phyloP scores from a whole-genome alignment of 2,329 filamentous ascomycete species.

The Talaromyces sp. region DNA sequence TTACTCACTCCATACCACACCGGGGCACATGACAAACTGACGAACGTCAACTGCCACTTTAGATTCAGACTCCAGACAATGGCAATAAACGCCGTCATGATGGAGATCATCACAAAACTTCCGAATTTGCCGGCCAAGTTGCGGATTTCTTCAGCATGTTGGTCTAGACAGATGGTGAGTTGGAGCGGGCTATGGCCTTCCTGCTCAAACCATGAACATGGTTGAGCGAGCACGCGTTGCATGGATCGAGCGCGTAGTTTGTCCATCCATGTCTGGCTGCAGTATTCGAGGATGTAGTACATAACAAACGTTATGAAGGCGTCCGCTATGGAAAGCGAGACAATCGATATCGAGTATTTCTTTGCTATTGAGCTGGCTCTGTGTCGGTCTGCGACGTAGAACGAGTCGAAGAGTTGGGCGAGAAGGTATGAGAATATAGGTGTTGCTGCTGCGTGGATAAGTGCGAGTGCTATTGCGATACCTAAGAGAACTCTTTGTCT shows the following conservation, averaged over 20 bases:
- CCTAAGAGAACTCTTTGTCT: conserved; percentile 57
- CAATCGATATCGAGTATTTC: conserved; percentile 68
- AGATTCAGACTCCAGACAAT: conserved; percentile 71
- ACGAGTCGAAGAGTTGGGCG: conserved; percentile 67
- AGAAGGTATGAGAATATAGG: conserved; percentile 76
- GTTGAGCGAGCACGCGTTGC: conserved; percentile 69
- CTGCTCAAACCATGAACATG: conserved; percentile 73
- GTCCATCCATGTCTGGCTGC: conserved; percentile 76
- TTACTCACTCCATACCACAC: conserved; percentile 66
- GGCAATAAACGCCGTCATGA: conserved; percentile 66
- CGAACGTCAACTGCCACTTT: conserved; percentile 78
- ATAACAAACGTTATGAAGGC: conserved; percentile 63
- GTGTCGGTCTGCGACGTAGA: conserved; percentile 56
- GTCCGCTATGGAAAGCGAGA: conserved; percentile 67
- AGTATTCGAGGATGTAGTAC: conserved; percentile 69
- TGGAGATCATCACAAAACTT: conserved; percentile 65
- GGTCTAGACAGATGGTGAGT: conserved; percentile 71
- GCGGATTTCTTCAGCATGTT: conserved; percentile 82
- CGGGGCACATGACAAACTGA: conserved; percentile 68
- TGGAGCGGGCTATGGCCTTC: conserved; percentile 62
- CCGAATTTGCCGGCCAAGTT: conserved; percentile 77
- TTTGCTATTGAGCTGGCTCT: conserved; percentile 51
- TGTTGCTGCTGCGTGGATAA: conserved; percentile 65
- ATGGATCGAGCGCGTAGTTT: conserved; percentile 67
- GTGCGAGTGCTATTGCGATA: conserved; percentile 60